These are phyloP conservation scores for Aspergillus sp. DNA, from an alignment of 2,329 filamentous ascomycete species.

Conservation along the genomic window DNA sequence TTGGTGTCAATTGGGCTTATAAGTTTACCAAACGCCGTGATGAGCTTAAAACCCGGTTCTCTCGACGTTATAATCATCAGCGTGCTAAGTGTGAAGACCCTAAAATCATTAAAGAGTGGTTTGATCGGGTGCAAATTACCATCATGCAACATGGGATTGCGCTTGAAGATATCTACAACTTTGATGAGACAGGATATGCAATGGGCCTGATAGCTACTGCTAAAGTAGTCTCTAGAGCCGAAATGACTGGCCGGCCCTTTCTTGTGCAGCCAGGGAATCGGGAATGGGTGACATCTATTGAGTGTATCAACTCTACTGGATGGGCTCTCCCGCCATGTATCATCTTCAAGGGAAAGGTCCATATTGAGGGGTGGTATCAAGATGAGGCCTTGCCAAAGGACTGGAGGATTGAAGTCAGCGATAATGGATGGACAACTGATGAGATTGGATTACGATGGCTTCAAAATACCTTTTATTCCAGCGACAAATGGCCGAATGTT, in stretches of 20 bases:
- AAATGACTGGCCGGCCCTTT: constrained; percentile 4
- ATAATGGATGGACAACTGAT: no score
- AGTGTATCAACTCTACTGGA: constrained; percentile 5
- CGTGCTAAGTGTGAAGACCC: no score
- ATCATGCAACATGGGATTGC: constrained; percentile 5
- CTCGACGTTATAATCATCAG: constrained; percentile 3
- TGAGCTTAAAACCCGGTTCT: constrained; percentile 1
- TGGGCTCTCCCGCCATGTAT: neutral
- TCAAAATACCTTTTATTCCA: no score
- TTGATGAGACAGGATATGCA: constrained; percentile 13
- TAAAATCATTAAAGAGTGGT: no score
- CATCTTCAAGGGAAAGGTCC: constrained; percentile 1
- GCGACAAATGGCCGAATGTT: no score
- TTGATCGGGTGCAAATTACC: neutral
- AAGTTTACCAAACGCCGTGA: constrained; percentile 3
- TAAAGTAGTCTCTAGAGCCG: constrained; percentile 10
- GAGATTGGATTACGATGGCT: no score
- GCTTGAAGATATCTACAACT: constrained; percentile 15
- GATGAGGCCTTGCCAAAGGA: neutral
- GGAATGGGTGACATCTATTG: constrained; percentile 12
- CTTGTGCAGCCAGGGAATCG: constrained; percentile 11
- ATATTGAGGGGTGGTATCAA: neutral
- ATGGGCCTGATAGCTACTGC: constrained; percentile 10
- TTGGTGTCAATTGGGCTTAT: constrained; percentile 3
- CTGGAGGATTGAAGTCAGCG: no score